Evolutionary conservation across 192 early-diverging fungal species (phyloP), one percentile per base, ranked within the genome.

Genomic region (Coemansia sp.): DNA sequence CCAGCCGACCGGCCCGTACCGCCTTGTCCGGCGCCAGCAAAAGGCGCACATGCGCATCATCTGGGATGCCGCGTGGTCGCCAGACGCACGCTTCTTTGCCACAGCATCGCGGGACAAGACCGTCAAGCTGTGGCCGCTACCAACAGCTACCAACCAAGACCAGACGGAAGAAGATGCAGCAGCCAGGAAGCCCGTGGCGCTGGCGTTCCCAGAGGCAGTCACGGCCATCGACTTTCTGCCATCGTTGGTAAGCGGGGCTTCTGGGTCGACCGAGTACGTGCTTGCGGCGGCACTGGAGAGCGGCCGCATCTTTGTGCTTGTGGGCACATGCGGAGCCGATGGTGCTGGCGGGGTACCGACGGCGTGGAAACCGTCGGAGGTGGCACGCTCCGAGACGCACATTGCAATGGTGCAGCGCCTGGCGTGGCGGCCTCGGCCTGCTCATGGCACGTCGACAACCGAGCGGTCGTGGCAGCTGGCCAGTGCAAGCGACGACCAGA

Each of bases 51-150:
- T 93, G 0, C 88, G 96, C 58, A 96, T 99, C 55, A 87, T 99
- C 20, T 99, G 96, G 96, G 89, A 91, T 68, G 88, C 86, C 33
- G 80, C 87, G 4, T 99, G 94, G 94, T 84, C 85, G 39, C 85
- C 82, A 25, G 93, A 94, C 63, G 92, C 87, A 42, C 43, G 37
- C 5, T 84, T 90, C 29, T 97, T 99, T 86, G 94, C 85, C 26
- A 99, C 96, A 4, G 94, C 82, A 12, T 94, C 93, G n/a, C 85
- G 96, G 49, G 96, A 99, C 71, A 95, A 95, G 74, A 88, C 91
- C 1, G 84, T 94, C 52, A 91, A 91, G 72, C 66, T 96, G 56
- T 96, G 94, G 95, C 21, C 55, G 13, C 9, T 18, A 4, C n/a
- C n/a, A n/a, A n/a, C n/a, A n/a, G n/a, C n/a, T n/a, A n/a, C n/a